These are phyloP conservation scores for Talaromyces nanjingensis DNA, from an alignment of 495 filamentous ascomycete genomes.

Conservation along the genomic window DNA sequence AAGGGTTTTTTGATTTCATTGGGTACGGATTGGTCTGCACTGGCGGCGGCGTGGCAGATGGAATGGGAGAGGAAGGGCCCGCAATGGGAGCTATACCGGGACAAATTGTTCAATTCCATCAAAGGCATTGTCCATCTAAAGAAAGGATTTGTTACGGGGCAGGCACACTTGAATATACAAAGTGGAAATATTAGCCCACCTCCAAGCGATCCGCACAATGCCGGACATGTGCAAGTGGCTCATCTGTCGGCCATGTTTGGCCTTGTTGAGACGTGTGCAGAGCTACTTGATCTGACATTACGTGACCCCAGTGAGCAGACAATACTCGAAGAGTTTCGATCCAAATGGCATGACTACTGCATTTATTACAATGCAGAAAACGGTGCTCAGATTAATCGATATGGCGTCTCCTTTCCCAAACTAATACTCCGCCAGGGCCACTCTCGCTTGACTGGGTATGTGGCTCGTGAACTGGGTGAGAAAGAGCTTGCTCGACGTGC, in stretches of 20 bases:
- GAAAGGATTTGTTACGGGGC: slow-evolving; percentile 41
- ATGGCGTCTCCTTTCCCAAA: slow-evolving; percentile 31
- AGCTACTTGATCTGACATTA: slow-evolving; percentile 27
- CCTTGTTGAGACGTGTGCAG: slow-evolving; percentile 34
- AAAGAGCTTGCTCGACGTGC: slow-evolving; percentile 28
- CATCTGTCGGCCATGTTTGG: slow-evolving; percentile 42
- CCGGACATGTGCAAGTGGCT: slow-evolving; percentile 30
- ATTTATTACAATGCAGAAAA: slow-evolving; percentile 25
- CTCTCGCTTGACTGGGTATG: slow-evolving; percentile 38
- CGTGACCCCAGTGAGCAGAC: neutral
- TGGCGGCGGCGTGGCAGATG: slow-evolving; percentile 38
- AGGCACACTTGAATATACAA: slow-evolving; percentile 32
- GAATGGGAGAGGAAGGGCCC: slow-evolving; percentile 41
- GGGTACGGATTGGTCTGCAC: slow-evolving; percentile 41
- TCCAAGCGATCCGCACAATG: slow-evolving; percentile 31
- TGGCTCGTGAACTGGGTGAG: slow-evolving; percentile 22
- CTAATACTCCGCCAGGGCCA: slow-evolving; percentile 35
- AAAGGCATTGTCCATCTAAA: slow-evolving; percentile 34
- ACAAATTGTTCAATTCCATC: slow-evolving; percentile 29
- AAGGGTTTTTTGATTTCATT: slow-evolving; percentile 31
- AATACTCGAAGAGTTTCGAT: slow-evolving; percentile 19
- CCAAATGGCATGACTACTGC: slow-evolving; percentile 40
- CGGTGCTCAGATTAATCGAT: slow-evolving; percentile 32
- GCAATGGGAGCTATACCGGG: slow-evolving; percentile 31
- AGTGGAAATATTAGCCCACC: slow-evolving; percentile 34